Evolutionary conservation across 2,329 filamentous ascomycete species (phyloP).

Genomic region (Beauveria rudraprayagi): DNA sequence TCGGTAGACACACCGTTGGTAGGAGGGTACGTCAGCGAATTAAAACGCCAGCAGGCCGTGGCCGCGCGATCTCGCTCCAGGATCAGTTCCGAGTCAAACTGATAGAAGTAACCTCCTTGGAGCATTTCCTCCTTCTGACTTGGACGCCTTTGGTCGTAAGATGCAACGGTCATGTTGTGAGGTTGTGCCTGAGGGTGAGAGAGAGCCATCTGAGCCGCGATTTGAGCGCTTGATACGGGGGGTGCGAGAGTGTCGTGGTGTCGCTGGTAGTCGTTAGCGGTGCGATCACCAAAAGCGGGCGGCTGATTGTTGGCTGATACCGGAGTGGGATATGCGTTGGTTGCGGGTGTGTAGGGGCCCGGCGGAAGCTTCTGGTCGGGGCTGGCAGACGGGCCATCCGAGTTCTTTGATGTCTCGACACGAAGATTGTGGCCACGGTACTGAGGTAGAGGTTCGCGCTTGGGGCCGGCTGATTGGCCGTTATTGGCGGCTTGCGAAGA

Average conservation of each 20-base stretch:
- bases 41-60: constrained; percentile 75
- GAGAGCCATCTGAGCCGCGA: constrained; percentile 51
- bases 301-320: constrained; percentile 47
- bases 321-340: constrained; percentile 53
- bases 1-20: constrained; percentile 60
- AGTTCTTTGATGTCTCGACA: constrained; percentile 55
- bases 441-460: constrained; percentile 49
- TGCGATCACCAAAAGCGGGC: constrained; percentile 38
- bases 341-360: constrained; percentile 41
- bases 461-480: constrained; percentile 25
- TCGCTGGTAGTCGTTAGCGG: constrained; percentile 52
- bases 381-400: constrained; percentile 36
- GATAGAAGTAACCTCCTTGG: constrained; percentile 67
- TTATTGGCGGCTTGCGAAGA: constrained; percentile 32
- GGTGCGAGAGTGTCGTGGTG: constrained; percentile 38
- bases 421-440: constrained; percentile 55
- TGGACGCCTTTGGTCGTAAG: constrained; percentile 32
- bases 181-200: constrained; percentile 34
- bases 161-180: constrained; percentile 20
- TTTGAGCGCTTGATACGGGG: constrained; percentile 38
- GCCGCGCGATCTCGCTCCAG: constrained; percentile 81
- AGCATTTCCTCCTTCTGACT: constrained; percentile 91
- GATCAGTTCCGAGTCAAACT: constrained; percentile 68
- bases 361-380: constrained; percentile 56
- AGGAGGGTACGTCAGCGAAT: constrained; percentile 67